A percentile compares a stretch with the other conserved stretches of the same genome.
Evolutionary conservation across 2,329 filamentous ascomycete genomes (phyloP).

Genomic region (Mycosphaerelloides madeirae): DNA sequence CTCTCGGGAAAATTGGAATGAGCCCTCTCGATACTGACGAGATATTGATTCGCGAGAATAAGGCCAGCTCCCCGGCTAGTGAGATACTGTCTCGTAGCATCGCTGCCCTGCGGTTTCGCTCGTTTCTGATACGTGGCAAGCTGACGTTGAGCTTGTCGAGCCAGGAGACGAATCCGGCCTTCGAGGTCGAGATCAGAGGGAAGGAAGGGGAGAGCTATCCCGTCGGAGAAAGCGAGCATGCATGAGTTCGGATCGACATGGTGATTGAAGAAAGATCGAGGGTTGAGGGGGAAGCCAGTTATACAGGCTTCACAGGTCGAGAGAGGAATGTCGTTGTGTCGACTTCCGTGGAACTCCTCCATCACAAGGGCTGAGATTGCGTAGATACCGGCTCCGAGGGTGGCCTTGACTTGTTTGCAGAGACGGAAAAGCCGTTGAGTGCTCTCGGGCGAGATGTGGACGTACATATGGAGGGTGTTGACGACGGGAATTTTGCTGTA

Average conservation of each 20-base stretch:
- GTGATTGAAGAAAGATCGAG: slow-evolving; percentile 39
- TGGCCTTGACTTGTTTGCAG: slow-evolving; percentile 36
- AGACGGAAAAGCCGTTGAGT: slow-evolving; percentile 37
- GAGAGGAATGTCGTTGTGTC: slow-evolving; percentile 27
- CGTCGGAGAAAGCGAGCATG: slow-evolving; percentile 47
- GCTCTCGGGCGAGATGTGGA: slow-evolving; percentile 30
- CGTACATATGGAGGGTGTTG: slow-evolving; percentile 32
- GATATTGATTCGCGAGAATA: slow-evolving; percentile 42
- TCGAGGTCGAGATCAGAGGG: slow-evolving; percentile 33
- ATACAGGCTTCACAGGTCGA: slow-evolving; percentile 36
- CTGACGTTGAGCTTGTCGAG: slow-evolving; percentile 40
- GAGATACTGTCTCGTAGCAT: slow-evolving; percentile 26
- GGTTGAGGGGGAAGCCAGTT: slow-evolving; percentile 45
- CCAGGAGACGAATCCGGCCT: slow-evolving; percentile 37
- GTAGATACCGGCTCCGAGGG: slow-evolving; percentile 44
- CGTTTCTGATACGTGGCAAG: slow-evolving; percentile 44
- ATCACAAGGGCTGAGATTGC: slow-evolving; percentile 43
- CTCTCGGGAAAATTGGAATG: slow-evolving; percentile 32
- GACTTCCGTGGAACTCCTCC: slow-evolving; percentile 44
- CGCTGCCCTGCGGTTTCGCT: slow-evolving; percentile 11
- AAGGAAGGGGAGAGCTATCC: slow-evolving; percentile 43
- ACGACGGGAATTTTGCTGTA: slow-evolving; percentile 37
- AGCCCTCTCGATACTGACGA: slow-evolving; percentile 38
- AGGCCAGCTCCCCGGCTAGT: slow-evolving; percentile 36
- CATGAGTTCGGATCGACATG: slow-evolving; percentile 38